phyloP scores from a whole-genome alignment of 2,329 filamentous ascomycete species.

The Colletotrichum paranaense region DNA sequence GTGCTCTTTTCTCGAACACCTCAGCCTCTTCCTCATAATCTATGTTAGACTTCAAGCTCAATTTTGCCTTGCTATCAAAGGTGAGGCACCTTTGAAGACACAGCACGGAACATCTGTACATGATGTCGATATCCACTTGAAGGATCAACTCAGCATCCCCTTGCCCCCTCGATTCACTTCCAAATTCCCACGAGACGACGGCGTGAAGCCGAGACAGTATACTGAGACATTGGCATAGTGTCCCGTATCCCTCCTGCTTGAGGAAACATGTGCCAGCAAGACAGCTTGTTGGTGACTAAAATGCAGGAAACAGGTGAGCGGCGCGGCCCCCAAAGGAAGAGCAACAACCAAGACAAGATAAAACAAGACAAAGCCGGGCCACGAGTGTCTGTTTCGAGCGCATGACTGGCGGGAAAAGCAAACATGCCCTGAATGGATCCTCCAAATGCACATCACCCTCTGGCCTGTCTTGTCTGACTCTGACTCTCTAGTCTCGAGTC shows the following conservation, averaged over 20 bases:
- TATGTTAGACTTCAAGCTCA: neutral
- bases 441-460: neutral
- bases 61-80: neutral
- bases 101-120: too few species aligned
- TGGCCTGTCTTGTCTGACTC: neutral
- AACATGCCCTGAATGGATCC: neutral
- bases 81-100: neutral
- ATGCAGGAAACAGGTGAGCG: slow-evolving; percentile 14
- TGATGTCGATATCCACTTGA: too few species aligned
- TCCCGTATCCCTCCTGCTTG: neutral
- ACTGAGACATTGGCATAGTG: neutral
- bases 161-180: neutral
- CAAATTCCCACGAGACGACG: neutral
- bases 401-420: slow-evolving; percentile 6
- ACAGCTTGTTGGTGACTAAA: neutral
- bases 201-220: neutral
- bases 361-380: slow-evolving; percentile 9
- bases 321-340: neutral
- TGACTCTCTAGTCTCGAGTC: neutral
- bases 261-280: neutral
- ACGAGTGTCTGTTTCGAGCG: neutral
- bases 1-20: neutral
- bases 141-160: neutral
- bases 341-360: slow-evolving; percentile 13
- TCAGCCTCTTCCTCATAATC: neutral